Base-by-base conservation (phyloP, 2,329 filamentous ascomycete species). In the Aspergillus sp. region DNA sequence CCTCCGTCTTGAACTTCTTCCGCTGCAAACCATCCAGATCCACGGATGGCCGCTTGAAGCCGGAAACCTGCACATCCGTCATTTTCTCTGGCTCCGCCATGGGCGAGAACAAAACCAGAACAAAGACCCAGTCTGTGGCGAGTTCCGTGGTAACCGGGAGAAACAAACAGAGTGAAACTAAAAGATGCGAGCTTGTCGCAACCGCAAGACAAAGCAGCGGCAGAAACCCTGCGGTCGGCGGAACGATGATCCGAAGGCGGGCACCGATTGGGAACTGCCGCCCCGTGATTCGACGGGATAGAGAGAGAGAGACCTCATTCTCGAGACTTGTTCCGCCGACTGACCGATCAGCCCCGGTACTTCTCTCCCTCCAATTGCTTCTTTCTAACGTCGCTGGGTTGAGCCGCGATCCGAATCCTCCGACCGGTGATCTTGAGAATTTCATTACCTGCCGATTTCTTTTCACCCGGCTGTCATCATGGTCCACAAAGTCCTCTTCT, bases 1-100 rank as follows among this genome's bases (percentile, higher is more conserved):
- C 86, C 4, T 84, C 83, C 26, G 84, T 77, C 70, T 85, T 86
- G 69, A 86, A 82, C 69, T 83, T 85, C 67, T 78, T 78, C 62
- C 68, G 69, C 63, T 71, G 73, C 42, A 76, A 54, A 42, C 62
- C 70, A 39, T 77, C 71, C 24, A 77, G 66, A 31, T 76, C 71
- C 26, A 74, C 42, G 18, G 64, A 65, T 16, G 68, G 63, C 24
- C 71, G 67, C 60, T 77, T 76, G 6, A 64, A 57, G 22, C 67
- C 64, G 26, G 58, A 64, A 29, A 66, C 52, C 55, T 72, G 64
- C 52, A 65, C 63, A 59, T 69, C 71, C 56, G 71, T 64, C 67
- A 71, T 68, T 52, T 69, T 69, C 59, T 73, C 70, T 62, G 70
- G 61, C 59, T 67, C 66, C 57, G 69, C 73, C 74, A 77, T 78